Conservation (phyloP, 1,139 yeast genomes). For the Protomyces lactucae-debilis region DNA sequence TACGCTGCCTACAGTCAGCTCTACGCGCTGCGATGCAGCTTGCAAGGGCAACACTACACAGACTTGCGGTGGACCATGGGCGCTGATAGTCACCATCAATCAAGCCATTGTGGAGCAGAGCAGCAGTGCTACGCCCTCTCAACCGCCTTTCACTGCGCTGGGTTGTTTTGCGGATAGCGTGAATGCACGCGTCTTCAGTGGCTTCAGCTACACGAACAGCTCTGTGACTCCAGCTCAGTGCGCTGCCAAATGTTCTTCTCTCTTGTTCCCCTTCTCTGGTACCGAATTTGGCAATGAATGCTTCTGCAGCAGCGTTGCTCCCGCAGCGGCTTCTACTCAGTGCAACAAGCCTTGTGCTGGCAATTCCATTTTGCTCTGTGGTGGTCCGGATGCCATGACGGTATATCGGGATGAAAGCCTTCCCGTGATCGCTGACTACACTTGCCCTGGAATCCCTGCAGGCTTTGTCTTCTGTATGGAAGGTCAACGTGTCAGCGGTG, state of each 20-base stretch:
- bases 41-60: background rate
- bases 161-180: slow-evolving; percentile 14
- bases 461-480: background rate
- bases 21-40: slow-evolving; percentile 7
- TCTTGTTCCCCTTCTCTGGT: slow-evolving; percentile 9
- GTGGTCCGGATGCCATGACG: background rate
- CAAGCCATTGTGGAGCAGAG: background rate
- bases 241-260: slow-evolving; percentile 8
- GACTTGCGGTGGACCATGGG: slow-evolving; percentile 10
- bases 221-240: slow-evolving; percentile 16
- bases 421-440: background rate
- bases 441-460: background rate
- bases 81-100: background rate
- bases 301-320: slow-evolving; percentile 9
- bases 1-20: slow-evolving; percentile 3
- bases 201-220: slow-evolving; percentile 5
- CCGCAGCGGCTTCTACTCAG: background rate
- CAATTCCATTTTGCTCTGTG: slow-evolving; percentile 7
- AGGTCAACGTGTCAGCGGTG: background rate
- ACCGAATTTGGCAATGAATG: slow-evolving; percentile 18
- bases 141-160: background rate
- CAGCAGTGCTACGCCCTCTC: background rate
- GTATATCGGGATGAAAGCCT: background rate
- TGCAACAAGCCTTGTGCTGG: slow-evolving; percentile 20
- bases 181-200: slow-evolving; percentile 1